Base-by-base conservation (phyloP, 2,329 filamentous ascomycete species). In the Periconia sp. region DNA sequence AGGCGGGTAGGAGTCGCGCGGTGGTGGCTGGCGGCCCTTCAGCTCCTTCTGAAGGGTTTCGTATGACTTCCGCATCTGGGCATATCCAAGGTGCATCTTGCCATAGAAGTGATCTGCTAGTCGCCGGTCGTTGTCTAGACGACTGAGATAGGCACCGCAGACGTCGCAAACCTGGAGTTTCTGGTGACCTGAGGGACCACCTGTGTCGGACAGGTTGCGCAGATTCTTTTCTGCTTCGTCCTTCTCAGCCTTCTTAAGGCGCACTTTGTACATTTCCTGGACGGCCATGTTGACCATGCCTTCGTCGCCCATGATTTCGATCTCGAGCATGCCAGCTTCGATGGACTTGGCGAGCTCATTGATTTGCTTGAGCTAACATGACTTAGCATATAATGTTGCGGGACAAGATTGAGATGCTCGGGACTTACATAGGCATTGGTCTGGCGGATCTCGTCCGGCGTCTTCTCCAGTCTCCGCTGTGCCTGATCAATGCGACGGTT, bases 101-200 rank as follows among this genome's bases (percentile, higher is more conserved):
- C 94, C 94, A 71, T 96, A 97, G 68, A 99, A 99, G 70, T 99
- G 94, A 68, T 99, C 94, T 15, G 94, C 94, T 65, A 99, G 71
- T 21, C 94, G 82, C 24, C 94, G 83, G 69, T 99, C 94, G 66
- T 99, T 99, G 68, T 99, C 94, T 22, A 99, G 80, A 16, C 94
- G 78, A 50, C 86, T 91, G 25, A 99, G 80, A 69, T 97, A 99
- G 5, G 94, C 94, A 50, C 94, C 94, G 70, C 94, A 99, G 1
- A 97, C 94, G 72, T 99, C 94, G 78, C 94, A 99, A 33, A 99
- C 94, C 70, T 99, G 94, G 28, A 99, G 78, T 71, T 99, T 99
- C 76, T 99, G 94, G 71, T 99, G 94, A 13, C 94, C 94, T 0
- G 86, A 91, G 0, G 94, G 94, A 0, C 94, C 94, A 18, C 86